Base-by-base conservation (phyloP, 2,329 filamentous ascomycete genomes). In the Hypoxylon sp. region DNA sequence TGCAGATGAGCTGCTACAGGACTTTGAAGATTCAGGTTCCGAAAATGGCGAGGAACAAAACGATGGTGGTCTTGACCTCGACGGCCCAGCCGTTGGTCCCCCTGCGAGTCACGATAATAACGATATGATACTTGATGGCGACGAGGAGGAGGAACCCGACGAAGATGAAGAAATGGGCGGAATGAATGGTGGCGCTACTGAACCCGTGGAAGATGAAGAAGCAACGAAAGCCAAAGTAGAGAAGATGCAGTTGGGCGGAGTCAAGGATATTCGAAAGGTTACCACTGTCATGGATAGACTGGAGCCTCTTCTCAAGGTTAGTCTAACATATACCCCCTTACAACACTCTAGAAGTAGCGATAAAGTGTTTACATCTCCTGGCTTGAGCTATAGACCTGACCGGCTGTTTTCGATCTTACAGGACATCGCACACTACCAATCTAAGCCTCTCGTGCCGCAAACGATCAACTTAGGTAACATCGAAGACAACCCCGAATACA, bases 401-500 rank as follows among this genome's bases (percentile, higher is more conserved):
- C 76, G 81, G 82, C 80, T 82, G 76, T 73, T 77, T 82, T 81
- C 80, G 79, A 79, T 79, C 75, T 77, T 83, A 77, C 83, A 96
- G 92, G 93, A 93, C 91, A 94, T 97, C 80, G 84, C 87, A 78
- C 84, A 92, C 75, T 96, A 90, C 81, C 89, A 93, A 81, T 88
- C 87, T 45, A 85, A 93, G 74, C 86, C 91, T 3, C 86, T 90
- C 34, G 85, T 88, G 58, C 85, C 89, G 63, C 87, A 86, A 67
- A 88, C 86, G 30, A 87, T 85, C 21, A 87, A 90, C 73, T 83
- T 96, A 67, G 93, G 94, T 73, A 94, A 93, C 60, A 90, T 97
- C 75, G 94, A 97, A 80, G 93, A 97, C 76, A 94, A 97, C 74
- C 93, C 93, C 56, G 94, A 97, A 79, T 97, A 97, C 80, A 90